A percentile compares a stretch with the other conserved stretches of the same genome.
Conservation (phyloP, 148 eudicot species). For the Dysphania ambrosioides region DNA sequence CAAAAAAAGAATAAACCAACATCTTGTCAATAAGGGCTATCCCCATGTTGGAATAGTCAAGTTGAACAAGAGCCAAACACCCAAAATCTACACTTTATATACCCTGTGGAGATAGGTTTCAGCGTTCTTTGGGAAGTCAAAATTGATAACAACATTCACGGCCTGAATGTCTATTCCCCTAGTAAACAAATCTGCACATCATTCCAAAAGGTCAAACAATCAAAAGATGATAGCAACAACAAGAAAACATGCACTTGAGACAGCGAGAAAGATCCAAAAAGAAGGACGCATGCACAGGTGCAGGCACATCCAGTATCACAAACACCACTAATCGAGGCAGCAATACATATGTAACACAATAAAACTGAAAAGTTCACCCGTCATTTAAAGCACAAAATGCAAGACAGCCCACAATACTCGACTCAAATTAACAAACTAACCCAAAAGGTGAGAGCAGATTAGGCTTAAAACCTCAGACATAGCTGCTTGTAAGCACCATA, state of each 20-base stretch:
- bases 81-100: constrained; percentile 24
- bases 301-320: not conserved
- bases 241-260: not conserved
- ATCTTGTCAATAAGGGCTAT: not conserved
- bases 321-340: not conserved
- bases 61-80: not conserved
- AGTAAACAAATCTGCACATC: constrained; percentile 70
- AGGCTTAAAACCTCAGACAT: not conserved
- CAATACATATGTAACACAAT: not conserved
- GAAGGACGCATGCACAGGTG: not conserved
- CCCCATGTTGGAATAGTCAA: not conserved
- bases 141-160: constrained; percentile 87
- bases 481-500: not conserved
- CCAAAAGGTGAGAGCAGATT: not conserved
- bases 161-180: constrained; percentile 95
- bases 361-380: not conserved
- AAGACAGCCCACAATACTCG: not conserved
- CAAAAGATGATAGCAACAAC: not conserved
- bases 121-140: constrained; percentile 79
- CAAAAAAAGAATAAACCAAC: constrained; percentile 9
- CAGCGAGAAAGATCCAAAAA: not conserved
- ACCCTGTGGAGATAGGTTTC: constrained; percentile 95
- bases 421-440: not conserved
- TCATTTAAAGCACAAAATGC: not conserved
- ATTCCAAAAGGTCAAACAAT: not conserved